Evolutionary conservation across 805 yeast genomes (phyloP).

Genomic region (Sungouiella thailandica): DNA sequence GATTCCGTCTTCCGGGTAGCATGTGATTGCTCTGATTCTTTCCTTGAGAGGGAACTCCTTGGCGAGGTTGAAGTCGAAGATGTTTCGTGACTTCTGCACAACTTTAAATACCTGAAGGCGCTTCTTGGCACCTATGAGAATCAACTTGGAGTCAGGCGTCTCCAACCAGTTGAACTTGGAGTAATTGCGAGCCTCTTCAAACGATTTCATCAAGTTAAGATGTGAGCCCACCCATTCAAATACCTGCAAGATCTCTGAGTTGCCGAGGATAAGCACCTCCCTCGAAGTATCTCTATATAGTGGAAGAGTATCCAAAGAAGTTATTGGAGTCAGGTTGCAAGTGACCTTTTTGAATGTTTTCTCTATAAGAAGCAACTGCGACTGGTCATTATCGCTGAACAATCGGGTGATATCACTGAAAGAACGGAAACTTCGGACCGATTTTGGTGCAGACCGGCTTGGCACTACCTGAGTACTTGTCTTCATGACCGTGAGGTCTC

Average conservation of each 20-base stretch:
- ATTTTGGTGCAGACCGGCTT: slow-evolving; percentile 7
- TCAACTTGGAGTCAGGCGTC: slow-evolving; percentile 15
- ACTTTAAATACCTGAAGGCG: slow-evolving; percentile 24
- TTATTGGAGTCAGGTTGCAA: slow-evolving; percentile 14
- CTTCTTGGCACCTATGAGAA: slow-evolving; percentile 27
- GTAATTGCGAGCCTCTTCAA: slow-evolving; percentile 22
- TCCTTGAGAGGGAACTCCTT: slow-evolving; percentile 28
- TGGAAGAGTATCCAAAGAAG: slow-evolving; percentile 12
- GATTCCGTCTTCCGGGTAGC: slow-evolving; percentile 5
- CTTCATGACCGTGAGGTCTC: slow-evolving; percentile 27
- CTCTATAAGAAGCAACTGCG: slow-evolving; percentile 16
- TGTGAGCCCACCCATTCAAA: slow-evolving; percentile 29
- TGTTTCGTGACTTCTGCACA: slow-evolving; percentile 26
- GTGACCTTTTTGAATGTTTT: slow-evolving; percentile 18
- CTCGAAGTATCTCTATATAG: slow-evolving; percentile 16
- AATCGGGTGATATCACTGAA: slow-evolving; percentile 20
- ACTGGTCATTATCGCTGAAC: slow-evolving; percentile 17
- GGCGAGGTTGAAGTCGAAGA: slow-evolving; percentile 21
- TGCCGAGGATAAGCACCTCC: slow-evolving; percentile 22
- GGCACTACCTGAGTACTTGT: slow-evolving; percentile 12
- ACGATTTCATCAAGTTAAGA: slow-evolving; percentile 25
- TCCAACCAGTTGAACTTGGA: slow-evolving; percentile 16
- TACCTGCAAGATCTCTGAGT: slow-evolving; percentile 20
- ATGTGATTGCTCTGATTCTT: slow-evolving; percentile 19
- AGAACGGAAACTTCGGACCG: slow-evolving; percentile 17